These are phyloP conservation scores for Suillus bovinus DNA, from an alignment of 768 basidiomycete genomes.

Conservation along the genomic window DNA sequence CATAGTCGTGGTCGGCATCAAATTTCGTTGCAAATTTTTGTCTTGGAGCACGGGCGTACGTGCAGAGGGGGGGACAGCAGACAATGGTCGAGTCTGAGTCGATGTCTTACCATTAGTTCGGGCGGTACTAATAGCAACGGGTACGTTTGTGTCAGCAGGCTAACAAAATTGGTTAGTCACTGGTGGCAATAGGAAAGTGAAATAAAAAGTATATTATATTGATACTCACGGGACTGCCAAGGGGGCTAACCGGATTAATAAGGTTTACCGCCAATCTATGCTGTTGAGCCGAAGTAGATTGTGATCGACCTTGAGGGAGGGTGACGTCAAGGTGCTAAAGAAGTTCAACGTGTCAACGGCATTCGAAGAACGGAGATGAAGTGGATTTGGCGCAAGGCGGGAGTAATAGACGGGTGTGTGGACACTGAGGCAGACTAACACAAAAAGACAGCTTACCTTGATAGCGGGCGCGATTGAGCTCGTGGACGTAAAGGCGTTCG, in stretches of 20 bases:
- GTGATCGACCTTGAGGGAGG: constrained; percentile 13
- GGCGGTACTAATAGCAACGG: neutral
- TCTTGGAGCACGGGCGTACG: neutral
- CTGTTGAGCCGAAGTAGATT: constrained; percentile 5
- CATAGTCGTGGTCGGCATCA: constrained; percentile 8
- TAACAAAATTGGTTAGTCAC: constrained; percentile 14
- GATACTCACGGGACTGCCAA: constrained; percentile 22
- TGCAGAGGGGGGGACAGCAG: neutral
- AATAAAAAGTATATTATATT: neutral
- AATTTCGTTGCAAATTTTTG: constrained; percentile 12
- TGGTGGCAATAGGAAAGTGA: neutral
- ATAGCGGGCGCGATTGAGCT: constrained; percentile 22
- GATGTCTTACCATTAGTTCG: neutral
- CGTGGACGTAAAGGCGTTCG: constrained; percentile 23
- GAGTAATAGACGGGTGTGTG: neutral
- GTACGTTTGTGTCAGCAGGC: too few species aligned
- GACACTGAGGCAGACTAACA: neutral
- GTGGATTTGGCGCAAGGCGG: neutral
- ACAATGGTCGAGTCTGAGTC: neutral
- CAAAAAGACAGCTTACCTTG: constrained; percentile 24
- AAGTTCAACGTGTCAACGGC: constrained; percentile 10
- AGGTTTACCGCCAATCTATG: neutral
- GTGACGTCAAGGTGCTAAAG: constrained; percentile 33
- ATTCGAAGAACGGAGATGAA: constrained; percentile 6
- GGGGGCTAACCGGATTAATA: neutral